Conservation (phyloP, 306 rosid genomes). For the Dryas drummondii region DNA sequence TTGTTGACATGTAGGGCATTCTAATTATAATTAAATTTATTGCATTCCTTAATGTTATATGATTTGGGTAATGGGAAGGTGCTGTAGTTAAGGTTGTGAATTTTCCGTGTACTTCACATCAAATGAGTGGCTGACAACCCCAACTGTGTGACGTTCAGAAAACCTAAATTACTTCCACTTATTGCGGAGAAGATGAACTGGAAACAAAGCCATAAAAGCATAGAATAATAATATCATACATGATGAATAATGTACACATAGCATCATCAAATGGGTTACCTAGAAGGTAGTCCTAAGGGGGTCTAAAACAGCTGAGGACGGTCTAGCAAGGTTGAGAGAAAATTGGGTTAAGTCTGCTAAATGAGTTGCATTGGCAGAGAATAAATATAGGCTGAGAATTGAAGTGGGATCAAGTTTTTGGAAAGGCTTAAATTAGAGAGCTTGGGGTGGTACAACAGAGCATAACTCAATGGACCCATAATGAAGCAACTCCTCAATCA, state of each 20-base stretch:
- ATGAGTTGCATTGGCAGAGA: constrained; percentile 31
- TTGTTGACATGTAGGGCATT: not conserved
- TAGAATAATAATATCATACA: constrained; percentile 29
- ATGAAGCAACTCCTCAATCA: constrained; percentile 84
- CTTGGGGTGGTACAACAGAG: constrained; percentile 39
- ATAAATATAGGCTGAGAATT: not conserved
- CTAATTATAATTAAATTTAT: not conserved
- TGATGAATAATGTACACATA: constrained; percentile 28
- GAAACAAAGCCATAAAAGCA: constrained; percentile 28
- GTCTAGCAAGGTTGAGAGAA: not conserved
- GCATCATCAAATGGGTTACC: constrained; percentile 53
- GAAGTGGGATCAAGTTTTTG: not conserved
- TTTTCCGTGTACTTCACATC: constrained; percentile 4
- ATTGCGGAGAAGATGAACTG: constrained; percentile 20
- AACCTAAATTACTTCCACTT: constrained; percentile 11
- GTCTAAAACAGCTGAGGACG: not conserved
- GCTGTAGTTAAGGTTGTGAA: not conserved
- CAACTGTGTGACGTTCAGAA: constrained; percentile 1
- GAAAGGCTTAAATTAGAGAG: constrained; percentile 6
- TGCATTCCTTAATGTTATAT: not conserved
- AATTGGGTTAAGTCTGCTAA: constrained; percentile 56
- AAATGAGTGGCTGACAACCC: constrained; percentile 2
- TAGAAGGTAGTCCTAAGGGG: constrained; percentile 30
- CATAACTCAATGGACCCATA: constrained; percentile 82
- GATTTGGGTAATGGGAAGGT: not conserved